phyloP scores from a whole-genome alignment of 257 asterid genomes.

The Schizonepeta tenuifolia region DNA sequence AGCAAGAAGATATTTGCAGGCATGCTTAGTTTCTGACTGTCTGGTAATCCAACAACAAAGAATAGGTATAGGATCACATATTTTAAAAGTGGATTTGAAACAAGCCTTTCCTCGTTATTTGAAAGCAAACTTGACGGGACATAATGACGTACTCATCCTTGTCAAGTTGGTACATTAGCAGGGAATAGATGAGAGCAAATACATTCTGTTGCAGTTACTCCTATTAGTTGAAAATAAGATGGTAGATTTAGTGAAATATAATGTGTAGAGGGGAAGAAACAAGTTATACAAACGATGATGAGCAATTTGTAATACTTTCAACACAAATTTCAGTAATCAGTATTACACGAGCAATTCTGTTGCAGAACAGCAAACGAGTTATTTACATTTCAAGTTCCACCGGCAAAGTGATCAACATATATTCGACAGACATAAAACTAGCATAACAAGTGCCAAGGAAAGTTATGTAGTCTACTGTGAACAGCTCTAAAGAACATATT shows the following conservation, averaged over 20 bases:
- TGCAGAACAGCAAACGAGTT: background rate
- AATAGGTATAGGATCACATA: too few relatives aligned
- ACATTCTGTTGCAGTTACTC: too few relatives aligned
- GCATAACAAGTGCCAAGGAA: slow-evolving; percentile 7
- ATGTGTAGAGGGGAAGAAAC: background rate
- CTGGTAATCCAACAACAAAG: too few relatives aligned
- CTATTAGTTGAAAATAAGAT: background rate
- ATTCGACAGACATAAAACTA: background rate
- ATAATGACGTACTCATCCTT: too few relatives aligned
- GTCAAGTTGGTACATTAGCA: too few relatives aligned
- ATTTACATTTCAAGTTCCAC: slow-evolving; percentile 25
- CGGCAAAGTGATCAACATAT: background rate
- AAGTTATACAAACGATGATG: background rate
- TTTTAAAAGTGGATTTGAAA: too few relatives aligned
- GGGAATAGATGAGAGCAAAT: too few relatives aligned
- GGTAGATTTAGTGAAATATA: too few relatives aligned
- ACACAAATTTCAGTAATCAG: background rate
- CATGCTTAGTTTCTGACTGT: too few relatives aligned
- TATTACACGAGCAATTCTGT: background rate
- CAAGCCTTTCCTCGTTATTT: too few relatives aligned
- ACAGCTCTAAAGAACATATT: background rate
- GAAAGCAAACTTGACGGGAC: too few relatives aligned
- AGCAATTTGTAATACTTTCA: slow-evolving; percentile 6
- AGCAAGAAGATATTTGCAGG: too few relatives aligned
- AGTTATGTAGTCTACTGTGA: background rate